Base-by-base conservation (phyloP, 805 yeast species). In the Pichia deserticola region DNA sequence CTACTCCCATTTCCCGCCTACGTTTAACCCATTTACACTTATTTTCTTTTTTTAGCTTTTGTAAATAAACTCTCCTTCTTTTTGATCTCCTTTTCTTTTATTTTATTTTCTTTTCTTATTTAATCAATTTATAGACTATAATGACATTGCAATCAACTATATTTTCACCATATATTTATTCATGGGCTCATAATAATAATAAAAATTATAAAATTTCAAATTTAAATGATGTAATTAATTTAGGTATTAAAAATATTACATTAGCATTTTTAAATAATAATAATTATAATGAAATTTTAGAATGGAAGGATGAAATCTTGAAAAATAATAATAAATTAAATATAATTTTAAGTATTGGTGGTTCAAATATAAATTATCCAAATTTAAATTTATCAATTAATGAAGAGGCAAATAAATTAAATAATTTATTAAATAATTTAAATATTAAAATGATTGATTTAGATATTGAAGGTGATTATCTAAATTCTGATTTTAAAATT, bases 311-410 rank as follows among this genome's bases (percentile, higher is more conserved):
- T 2, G 65, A 60, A 34, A 57, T 62, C 7, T 33, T 30, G 10
- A n/a, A 38, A 12, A 55, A 54, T 39, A 39, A 49, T 5, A 62
- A 60, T 1, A 44, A 49, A 6, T 29, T 54, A 7, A 15, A 51
- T 6, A 60, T 65, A n/a, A 59, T 54, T 15, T 45, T 65, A 8
- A 64, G 68, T 1, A 57, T 65, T 34, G 69, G 68, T 7, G 69
- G 69, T 8, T 67, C 68, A 10, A 36, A 43, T 12, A 66, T 68
- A 2, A 52, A 51, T 8, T 63, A 62, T 43, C 66, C 66, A 10
- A 48, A 55, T 5, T 36, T 48, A 1, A 29, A 35, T 8, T 44
- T 35, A 3, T 29, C 54, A 0, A 42, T 48, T 28, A 54, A 51
- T 8, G 50, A 52, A 25, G 63, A 64, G 45, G 52, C 43, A 25